Evolutionary conservation across 78 protist genomes (phyloP).

Genomic region (Isochrysis galbana): DNA sequence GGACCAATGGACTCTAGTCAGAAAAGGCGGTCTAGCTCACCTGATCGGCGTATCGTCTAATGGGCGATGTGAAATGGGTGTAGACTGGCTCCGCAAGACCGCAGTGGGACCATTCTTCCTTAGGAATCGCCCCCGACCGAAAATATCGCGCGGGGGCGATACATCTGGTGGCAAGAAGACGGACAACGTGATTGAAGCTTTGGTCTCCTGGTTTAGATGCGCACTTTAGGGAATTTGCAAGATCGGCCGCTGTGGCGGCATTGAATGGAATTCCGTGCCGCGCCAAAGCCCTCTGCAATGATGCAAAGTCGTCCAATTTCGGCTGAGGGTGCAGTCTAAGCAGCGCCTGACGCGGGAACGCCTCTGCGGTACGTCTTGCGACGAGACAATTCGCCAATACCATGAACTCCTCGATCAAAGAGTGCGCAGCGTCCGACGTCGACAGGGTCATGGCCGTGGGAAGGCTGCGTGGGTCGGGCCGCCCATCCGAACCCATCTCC

Average conservation of each 20-base stretch:
- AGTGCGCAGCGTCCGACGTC: conserved; percentile 8
- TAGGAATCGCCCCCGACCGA: conserved; percentile 49
- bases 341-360: background rate
- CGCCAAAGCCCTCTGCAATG: background rate
- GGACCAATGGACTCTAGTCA: too few relatives aligned
- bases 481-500: conserved; percentile 57
- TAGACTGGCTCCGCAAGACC: conserved; percentile 89
- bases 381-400: conserved; percentile 91
- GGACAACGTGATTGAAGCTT: conserved; percentile 70
- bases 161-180: conserved; percentile 80
- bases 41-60: conserved; percentile 90
- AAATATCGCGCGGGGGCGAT: conserved; percentile 79
- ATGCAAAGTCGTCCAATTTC: background rate
- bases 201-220: background rate
- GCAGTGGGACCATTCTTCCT: conserved; percentile 74
- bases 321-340: conserved; percentile 54
- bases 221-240: conserved; percentile 68
- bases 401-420: conserved; percentile 91
- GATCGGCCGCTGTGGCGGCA: conserved; percentile 18
- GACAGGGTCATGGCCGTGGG: background rate
- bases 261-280: conserved; percentile 43
- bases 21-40: too few relatives aligned
- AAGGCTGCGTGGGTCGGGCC: background rate
- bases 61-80: conserved; percentile 99
- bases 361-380: conserved; percentile 41